A percentile compares a stretch with the other conserved stretches of the same genome.
phyloP scores from a whole-genome alignment of 208 protist genomes.

The Porcisia hertigi region DNA sequence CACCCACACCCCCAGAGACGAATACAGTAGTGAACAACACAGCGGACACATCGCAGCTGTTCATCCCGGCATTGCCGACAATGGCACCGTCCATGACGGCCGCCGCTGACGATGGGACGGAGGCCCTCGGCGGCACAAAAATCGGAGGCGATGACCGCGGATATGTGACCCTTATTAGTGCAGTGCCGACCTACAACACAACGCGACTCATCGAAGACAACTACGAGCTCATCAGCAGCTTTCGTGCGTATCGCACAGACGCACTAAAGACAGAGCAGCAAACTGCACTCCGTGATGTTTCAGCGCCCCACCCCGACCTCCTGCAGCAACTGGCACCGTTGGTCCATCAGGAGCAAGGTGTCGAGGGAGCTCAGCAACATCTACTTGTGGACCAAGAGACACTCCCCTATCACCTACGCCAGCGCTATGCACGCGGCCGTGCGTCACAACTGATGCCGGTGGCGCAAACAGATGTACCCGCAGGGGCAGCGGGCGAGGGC shows the following conservation, averaged over 20 bases:
- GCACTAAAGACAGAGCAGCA: conserved; percentile 49
- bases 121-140: conserved; percentile 61
- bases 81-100: conserved; percentile 78
- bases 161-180: conserved; percentile 64
- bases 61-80: conserved; percentile 61
- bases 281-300: conserved; percentile 39
- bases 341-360: conserved; percentile 22
- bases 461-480: conserved; percentile 1
- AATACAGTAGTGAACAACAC: not conserved
- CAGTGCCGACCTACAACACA: conserved; percentile 62
- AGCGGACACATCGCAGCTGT: conserved; percentile 19
- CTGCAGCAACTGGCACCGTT: conserved; percentile 58
- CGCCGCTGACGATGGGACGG: conserved; percentile 59
- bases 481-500: not conserved
- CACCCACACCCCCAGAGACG: not conserved
- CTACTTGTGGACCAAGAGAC: conserved; percentile 57
- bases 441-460: conserved; percentile 4
- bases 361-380: conserved; percentile 24
- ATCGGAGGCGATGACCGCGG: conserved; percentile 54
- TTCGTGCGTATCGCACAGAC: conserved; percentile 78
- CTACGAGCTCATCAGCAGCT: conserved; percentile 84
- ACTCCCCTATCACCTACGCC: conserved; percentile 43
- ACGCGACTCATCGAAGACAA: conserved; percentile 68
- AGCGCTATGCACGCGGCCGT: conserved; percentile 8
- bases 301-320: conserved; percentile 74